phyloP scores from a whole-genome alignment of 2,329 filamentous ascomycete genomes.

The Cladophialophora immunda region DNA sequence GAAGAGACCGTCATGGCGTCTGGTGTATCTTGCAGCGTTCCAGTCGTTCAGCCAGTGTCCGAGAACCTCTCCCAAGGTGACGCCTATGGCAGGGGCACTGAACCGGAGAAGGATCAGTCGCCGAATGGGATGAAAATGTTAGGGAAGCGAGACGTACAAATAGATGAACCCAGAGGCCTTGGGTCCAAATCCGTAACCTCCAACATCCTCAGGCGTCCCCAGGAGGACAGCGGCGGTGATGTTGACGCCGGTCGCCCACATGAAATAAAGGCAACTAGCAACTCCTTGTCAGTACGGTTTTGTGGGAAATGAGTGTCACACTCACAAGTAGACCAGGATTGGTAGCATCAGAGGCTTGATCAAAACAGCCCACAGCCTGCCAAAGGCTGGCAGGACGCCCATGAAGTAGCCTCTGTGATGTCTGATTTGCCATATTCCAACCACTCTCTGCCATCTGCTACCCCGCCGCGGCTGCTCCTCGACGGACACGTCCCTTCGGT shows the following conservation, averaged over 20 bases:
- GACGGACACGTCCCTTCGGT: not conserved
- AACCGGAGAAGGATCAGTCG: not conserved
- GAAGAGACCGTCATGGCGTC: conserved; percentile 11
- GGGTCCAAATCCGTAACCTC: conserved; percentile 19
- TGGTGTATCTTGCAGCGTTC: not conserved
- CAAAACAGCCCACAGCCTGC: not conserved
- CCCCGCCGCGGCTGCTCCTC: conserved; percentile 5
- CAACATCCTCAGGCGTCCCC: not conserved
- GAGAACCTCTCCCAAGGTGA: conserved; percentile 43
- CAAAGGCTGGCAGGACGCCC: not conserved
- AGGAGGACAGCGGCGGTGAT: conserved; percentile 13
- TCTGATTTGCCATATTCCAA: conserved; percentile 6
- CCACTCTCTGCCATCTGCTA: not conserved
- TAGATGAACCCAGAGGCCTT: conserved; percentile 12
- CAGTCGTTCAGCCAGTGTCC: conserved; percentile 47
- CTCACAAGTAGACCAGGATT: conserved; percentile 8
- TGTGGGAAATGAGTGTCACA: not conserved
- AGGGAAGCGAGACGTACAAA: not conserved
- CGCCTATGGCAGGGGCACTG: not conserved
- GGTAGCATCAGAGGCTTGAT: conserved; percentile 11
- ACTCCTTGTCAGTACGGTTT: not conserved
- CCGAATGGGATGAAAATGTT: not conserved
- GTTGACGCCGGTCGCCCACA: conserved; percentile 17
- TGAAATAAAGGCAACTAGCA: not conserved
- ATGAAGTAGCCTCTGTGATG: conserved; percentile 6